Conservation (phyloP, 192 early-diverging fungal species). For the Globomyces pollinis-pini region DNA sequence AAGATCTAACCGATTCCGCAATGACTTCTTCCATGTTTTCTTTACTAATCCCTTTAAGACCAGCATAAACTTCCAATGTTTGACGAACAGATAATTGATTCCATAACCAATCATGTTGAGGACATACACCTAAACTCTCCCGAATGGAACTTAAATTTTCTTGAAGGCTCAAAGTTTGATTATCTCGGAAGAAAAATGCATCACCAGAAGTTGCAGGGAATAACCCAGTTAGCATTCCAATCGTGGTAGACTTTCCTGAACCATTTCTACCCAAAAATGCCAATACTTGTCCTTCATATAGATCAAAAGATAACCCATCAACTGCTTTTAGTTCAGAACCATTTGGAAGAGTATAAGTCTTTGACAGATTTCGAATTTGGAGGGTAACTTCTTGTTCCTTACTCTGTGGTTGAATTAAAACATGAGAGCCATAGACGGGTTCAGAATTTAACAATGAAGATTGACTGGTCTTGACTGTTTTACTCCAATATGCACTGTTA, state of each 20-base stretch:
- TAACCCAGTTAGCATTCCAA: conserved; percentile 66
- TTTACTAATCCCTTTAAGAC: conserved; percentile 58
- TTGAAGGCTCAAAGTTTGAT: conserved; percentile 52
- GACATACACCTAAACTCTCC: conserved; percentile 56
- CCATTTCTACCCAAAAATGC: conserved; percentile 69
- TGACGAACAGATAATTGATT: conserved; percentile 65
- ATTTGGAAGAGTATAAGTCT: background rate
- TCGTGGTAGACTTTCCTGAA: conserved; percentile 68
- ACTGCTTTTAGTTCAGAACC: background rate
- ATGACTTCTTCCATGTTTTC: background rate
- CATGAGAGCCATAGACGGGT: no score
- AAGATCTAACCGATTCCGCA: conserved; percentile 49
- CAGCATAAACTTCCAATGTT: conserved; percentile 61
- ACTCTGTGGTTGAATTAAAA: no score
- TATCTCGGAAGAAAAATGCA: conserved; percentile 49
- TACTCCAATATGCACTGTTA: no score
- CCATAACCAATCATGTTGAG: conserved; percentile 69
- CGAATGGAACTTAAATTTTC: conserved; percentile 51
- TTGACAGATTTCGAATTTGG: background rate
- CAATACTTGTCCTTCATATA: conserved; percentile 31
- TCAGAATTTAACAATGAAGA: no score
- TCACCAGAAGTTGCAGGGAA: conserved; percentile 61
- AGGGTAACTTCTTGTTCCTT: no score
- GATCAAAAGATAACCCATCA: background rate
- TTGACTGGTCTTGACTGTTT: no score